These are phyloP conservation scores for Collybia mongolica DNA, from an alignment of 768 basidiomycete genomes.

Conservation along the genomic window DNA sequence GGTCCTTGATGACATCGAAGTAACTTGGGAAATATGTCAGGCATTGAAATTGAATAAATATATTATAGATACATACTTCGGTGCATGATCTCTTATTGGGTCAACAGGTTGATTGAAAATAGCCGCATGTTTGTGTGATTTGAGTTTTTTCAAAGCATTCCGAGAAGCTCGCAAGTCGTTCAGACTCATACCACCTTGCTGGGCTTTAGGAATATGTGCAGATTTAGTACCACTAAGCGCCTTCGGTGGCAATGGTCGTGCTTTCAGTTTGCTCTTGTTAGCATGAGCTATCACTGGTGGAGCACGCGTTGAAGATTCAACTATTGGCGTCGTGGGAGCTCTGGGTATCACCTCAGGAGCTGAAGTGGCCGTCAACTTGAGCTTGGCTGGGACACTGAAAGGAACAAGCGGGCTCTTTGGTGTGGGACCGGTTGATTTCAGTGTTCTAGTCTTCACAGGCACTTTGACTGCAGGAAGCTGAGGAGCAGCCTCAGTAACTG, in stretches of 20 bases:
- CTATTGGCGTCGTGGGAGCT: slow-evolving; percentile 29
- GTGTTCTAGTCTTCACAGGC: slow-evolving; percentile 37
- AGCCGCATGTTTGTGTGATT: slow-evolving; percentile 66
- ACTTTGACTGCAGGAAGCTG: slow-evolving; percentile 55
- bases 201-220: slow-evolving; percentile 63
- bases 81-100: slow-evolving; percentile 88
- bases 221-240: slow-evolving; percentile 31
- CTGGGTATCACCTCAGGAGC: slow-evolving; percentile 22
- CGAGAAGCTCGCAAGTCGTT: slow-evolving; percentile 76
- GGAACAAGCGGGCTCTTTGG: slow-evolving; percentile 39
- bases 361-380: slow-evolving; percentile 51
- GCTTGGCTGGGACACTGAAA: slow-evolving; percentile 46
- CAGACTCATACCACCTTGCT: slow-evolving; percentile 71
- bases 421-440: slow-evolving; percentile 38
- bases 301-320: slow-evolving; percentile 35
- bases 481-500: slow-evolving; percentile 61
- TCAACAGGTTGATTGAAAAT: slow-evolving; percentile 92
- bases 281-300: slow-evolving; percentile 10
- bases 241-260: slow-evolving; percentile 21
- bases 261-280: slow-evolving; percentile 27
- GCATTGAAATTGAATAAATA: background rate
- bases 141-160: slow-evolving; percentile 78
- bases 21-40: slow-evolving; percentile 53
- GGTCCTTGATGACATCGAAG: slow-evolving; percentile 84
- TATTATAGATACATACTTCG: slow-evolving; percentile 56